Evolutionary conservation across 2,329 filamentous ascomycete species (phyloP).

Genomic region (Pyricularia sp.): DNA sequence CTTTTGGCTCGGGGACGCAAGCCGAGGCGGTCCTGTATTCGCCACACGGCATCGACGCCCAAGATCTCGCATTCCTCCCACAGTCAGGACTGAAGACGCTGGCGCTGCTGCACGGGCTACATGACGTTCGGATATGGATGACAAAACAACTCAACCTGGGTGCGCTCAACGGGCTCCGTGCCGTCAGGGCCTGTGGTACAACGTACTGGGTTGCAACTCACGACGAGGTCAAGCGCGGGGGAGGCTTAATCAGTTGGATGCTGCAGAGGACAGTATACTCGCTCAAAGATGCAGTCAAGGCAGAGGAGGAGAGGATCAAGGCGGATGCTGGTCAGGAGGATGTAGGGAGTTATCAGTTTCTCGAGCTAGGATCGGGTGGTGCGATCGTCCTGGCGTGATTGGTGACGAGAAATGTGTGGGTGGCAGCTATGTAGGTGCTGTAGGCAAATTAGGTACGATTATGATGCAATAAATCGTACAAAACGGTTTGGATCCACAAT

Average conservation of each 20-base stretch:
- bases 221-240: constrained; percentile 52
- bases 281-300: constrained; percentile 29
- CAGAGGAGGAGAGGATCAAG: constrained; percentile 20
- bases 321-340: constrained; percentile 14
- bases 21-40: constrained; percentile 52
- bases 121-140: constrained; percentile 44
- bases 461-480: neutral
- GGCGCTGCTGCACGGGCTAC: constrained; percentile 54
- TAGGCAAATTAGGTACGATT: neutral
- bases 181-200: constrained; percentile 40
- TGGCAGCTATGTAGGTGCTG: too few relatives aligned
- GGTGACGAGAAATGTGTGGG: neutral
- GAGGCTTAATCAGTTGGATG: constrained; percentile 45
- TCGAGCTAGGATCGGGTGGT: constrained; percentile 47
- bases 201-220: constrained; percentile 59
- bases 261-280: constrained; percentile 33
- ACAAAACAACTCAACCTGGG: constrained; percentile 54
- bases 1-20: constrained; percentile 27
- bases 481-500: neutral
- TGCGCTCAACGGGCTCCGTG: constrained; percentile 49
- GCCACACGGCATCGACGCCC: constrained; percentile 48
- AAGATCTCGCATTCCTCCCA: constrained; percentile 33
- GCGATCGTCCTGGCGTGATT: constrained; percentile 35
- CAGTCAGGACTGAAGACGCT: constrained; percentile 37
- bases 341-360: constrained; percentile 34